Evolutionary conservation across 2,329 filamentous ascomycete species (phyloP).

Genomic region (Celoporthe dispersa): DNA sequence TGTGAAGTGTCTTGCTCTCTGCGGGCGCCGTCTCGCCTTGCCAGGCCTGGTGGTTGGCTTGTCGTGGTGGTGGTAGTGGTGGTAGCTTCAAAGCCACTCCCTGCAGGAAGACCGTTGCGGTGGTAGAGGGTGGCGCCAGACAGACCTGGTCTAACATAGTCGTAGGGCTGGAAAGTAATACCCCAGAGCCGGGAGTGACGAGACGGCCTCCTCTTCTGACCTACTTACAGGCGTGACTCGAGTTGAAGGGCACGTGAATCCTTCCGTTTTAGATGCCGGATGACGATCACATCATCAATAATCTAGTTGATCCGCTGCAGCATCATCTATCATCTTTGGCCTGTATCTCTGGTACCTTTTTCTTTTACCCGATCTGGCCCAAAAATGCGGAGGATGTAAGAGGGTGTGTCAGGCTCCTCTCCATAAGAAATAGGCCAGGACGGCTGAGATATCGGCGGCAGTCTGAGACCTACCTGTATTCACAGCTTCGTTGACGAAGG

Average conservation of each 20-base stretch:
- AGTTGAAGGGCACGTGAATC: conserved; percentile 11
- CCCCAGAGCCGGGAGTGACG: background rate
- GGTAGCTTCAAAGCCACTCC: background rate
- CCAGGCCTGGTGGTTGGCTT: background rate
- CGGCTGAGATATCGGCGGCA: background rate
- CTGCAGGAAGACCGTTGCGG: conserved; percentile 11
- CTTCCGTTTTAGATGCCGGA: conserved; percentile 8
- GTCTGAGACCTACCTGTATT: background rate
- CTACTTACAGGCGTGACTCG: background rate
- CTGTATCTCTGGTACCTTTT: background rate
- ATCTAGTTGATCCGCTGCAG: background rate
- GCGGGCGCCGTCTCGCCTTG: background rate
- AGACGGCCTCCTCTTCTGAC: background rate
- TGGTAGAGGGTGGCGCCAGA: background rate
- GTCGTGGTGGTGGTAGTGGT: background rate
- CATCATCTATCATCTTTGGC: background rate
- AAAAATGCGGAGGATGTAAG: background rate
- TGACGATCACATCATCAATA: conserved; percentile 3
- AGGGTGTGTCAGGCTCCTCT: background rate
- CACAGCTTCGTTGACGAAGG: background rate
- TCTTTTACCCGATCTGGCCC: background rate
- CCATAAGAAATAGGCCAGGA: background rate
- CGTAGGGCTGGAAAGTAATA: conserved; percentile 2
- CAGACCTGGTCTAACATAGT: conserved; percentile 4
- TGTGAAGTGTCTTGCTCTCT: background rate